Base-by-base conservation (phyloP, 2,329 filamentous ascomycete species). In the Graphiopsis chlorocephala region DNA sequence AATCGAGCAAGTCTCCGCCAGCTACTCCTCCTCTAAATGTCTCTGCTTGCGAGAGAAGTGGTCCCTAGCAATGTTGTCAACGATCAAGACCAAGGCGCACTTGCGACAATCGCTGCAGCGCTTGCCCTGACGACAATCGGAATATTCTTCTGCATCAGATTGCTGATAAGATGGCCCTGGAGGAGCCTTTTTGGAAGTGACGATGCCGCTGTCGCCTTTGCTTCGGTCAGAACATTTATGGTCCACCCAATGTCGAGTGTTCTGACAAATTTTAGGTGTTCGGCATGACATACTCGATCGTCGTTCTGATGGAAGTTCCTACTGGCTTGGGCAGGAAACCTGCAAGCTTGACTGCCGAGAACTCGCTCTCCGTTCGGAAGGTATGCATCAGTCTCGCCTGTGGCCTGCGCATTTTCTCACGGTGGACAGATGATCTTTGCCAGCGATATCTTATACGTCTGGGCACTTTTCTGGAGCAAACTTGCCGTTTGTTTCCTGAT, bases 151-250 rank as follows among this genome's bases (percentile, higher is more conserved):
- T 28, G 17, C n/a, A 35, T 57, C 8, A 57, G 63, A n/a, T 23
- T 64, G 55, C 29, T 53, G 55, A 61, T 52, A 38, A 50, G 63
- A 25, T 64, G 63, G 63, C 63, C 63, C 12, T 64, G 63, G 63
- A 17, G 28, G 29, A 35, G 28, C 28, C 42, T 64, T 26, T 64
- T 61, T 38, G 63, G 56, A 3, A 53, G 33, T n/a, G 63, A 64
- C 31, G 63, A 64, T 50, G 31, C 25, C n/a, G 38, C 38, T 23
- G 45, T 45, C 11, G 45, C 33, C 15, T 10, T 55, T 35, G 56
- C 63, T 35, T 50, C 55, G 42, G 56, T 64, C 29, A 38, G 38
- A 25, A 48, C 10, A 11, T 20, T n/a, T 42, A 17, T 10, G 35
- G 17, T n/a, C 15, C 17, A n/a, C 35, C n/a, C 15, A 8, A 42